Percentiles rank a stretch among this genome's conserved stretches.
Evolutionary conservation across 352 stramenopile genomes (phyloP).

Genomic region (Phytophthora fragariae): DNA sequence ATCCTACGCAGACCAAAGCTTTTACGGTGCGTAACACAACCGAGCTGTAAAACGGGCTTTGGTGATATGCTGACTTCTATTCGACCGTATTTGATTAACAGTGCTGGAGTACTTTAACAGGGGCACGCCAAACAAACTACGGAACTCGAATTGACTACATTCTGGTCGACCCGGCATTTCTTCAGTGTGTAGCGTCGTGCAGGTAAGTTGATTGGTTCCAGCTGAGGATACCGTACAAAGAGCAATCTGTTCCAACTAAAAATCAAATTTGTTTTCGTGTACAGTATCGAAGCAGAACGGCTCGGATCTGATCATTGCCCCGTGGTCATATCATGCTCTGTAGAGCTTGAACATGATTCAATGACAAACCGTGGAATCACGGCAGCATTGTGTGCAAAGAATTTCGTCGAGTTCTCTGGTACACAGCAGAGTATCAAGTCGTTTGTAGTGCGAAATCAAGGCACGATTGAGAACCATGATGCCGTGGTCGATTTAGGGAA

Average conservation of each 20-base stretch:
- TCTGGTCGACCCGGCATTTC: conserved; percentile 64
- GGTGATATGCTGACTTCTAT: not conserved
- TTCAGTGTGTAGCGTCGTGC: conserved; percentile 60
- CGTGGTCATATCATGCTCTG: conserved; percentile 55
- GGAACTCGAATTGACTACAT: conserved; percentile 94
- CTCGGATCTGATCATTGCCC: conserved; percentile 85
- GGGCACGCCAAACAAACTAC: conserved; percentile 90
- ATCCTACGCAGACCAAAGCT: conserved; percentile 73
- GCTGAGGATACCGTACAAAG: not conserved
- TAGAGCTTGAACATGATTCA: conserved; percentile 40
- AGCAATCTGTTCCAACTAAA: not conserved
- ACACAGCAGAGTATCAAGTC: conserved; percentile 75
- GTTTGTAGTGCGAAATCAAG: conserved; percentile 39
- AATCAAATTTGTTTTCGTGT: not conserved
- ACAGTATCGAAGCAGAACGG: conserved; percentile 61
- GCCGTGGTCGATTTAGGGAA: not conserved
- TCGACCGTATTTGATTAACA: conserved; percentile 21
- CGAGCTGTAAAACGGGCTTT: not conserved
- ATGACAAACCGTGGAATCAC: conserved; percentile 30
- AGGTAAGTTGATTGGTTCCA: conserved; percentile 43
- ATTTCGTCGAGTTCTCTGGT: conserved; percentile 80
- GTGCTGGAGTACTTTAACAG: conserved; percentile 91
- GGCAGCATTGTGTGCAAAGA: conserved; percentile 70
- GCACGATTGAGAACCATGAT: conserved; percentile 8
- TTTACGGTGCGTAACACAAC: conserved; percentile 68